These are phyloP conservation scores for Diplosphaera chodatii DNA, from an alignment of 139 green algal species.

Conservation along the genomic window DNA sequence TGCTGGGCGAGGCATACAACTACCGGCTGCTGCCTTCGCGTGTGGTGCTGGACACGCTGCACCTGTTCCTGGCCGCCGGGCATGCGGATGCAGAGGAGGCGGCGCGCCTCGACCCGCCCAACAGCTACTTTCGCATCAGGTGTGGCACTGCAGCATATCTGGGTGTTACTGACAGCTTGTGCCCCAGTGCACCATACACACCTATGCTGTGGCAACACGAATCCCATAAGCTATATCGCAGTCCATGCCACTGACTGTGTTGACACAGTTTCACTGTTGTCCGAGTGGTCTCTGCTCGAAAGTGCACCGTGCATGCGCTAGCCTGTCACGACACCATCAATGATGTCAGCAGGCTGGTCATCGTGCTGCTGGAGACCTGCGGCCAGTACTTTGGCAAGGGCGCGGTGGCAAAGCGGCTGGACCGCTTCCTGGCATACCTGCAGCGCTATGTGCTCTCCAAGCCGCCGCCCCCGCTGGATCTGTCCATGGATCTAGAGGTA, in stretches of 20 bases:
- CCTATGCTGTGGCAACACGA: no score
- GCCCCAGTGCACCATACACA: no score
- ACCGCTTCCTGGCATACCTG: constrained; percentile 89
- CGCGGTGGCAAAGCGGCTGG: constrained; percentile 49
- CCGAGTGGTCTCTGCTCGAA: no score
- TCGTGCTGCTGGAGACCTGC: constrained; percentile 75
- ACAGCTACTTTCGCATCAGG: constrained; percentile 49
- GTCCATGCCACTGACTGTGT: no score
- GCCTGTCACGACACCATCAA: no score
- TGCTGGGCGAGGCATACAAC: constrained; percentile 94
- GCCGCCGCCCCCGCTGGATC: constrained; percentile 72
- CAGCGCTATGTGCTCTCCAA: constrained; percentile 85
- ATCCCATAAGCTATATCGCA: no score
- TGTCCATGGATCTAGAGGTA: constrained; percentile 89
- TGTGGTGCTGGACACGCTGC: constrained; percentile 82
- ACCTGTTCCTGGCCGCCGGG: constrained; percentile 76
- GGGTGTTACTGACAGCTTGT: no score
- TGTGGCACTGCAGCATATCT: no score
- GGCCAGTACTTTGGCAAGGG: constrained; percentile 80
- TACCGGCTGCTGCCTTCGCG: constrained; percentile 60
- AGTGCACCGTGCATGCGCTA: no score
- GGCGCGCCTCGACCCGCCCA: constrained; percentile 43
- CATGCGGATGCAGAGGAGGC: constrained; percentile 48
- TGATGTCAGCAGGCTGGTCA: constrained; percentile 51
- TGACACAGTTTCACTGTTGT: no score